These are phyloP conservation scores for Suillus alpinus DNA, from an alignment of 768 basidiomycete genomes.

Conservation along the genomic window DNA sequence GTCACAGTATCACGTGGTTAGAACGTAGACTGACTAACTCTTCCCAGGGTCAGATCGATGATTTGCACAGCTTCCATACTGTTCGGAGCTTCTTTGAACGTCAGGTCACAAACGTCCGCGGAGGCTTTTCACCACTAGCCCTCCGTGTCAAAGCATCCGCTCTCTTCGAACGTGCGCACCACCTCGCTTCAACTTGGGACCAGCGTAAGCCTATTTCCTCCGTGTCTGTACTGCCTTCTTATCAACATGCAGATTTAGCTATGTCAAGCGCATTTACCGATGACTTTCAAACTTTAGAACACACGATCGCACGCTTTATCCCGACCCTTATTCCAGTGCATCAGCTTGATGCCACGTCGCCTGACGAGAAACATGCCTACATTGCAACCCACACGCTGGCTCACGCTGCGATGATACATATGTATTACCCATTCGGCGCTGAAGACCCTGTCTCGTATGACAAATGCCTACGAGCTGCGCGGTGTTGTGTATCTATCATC, in stretches of 20 bases:
- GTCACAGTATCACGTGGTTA: slow-evolving; percentile 19
- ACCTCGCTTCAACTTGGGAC: slow-evolving; percentile 58
- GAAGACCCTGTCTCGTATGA: slow-evolving; percentile 61
- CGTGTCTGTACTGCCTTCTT: slow-evolving; percentile 15
- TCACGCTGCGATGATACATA: slow-evolving; percentile 62
- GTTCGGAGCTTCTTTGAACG: slow-evolving; percentile 62
- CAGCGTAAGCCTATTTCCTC: slow-evolving; percentile 39
- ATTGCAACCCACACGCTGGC: slow-evolving; percentile 63
- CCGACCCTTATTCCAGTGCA: slow-evolving; percentile 63
- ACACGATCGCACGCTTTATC: slow-evolving; percentile 60
- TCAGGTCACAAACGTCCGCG: slow-evolving; percentile 44
- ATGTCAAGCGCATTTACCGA: slow-evolving; percentile 49
- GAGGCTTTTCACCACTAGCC: slow-evolving; percentile 61
- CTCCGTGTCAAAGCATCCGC: slow-evolving; percentile 76
- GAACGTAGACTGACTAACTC: slow-evolving; percentile 11
- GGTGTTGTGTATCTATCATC: slow-evolving; percentile 55
- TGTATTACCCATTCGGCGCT: slow-evolving; percentile 60
- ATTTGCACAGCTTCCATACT: slow-evolving; percentile 52
- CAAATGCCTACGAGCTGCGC: slow-evolving; percentile 65
- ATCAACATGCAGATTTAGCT: slow-evolving; percentile 38
- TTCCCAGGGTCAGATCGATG: slow-evolving; percentile 55
- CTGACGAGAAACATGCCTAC: slow-evolving; percentile 59
- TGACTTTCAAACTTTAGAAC: slow-evolving; percentile 60
- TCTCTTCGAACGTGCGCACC: slow-evolving; percentile 66
- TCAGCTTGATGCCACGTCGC: slow-evolving; percentile 53